A percentile compares a stretch with the other conserved stretches of the same genome.
phyloP scores from a whole-genome alignment of 129 eudicot species.

The Gnaphalium uliginosum region DNA sequence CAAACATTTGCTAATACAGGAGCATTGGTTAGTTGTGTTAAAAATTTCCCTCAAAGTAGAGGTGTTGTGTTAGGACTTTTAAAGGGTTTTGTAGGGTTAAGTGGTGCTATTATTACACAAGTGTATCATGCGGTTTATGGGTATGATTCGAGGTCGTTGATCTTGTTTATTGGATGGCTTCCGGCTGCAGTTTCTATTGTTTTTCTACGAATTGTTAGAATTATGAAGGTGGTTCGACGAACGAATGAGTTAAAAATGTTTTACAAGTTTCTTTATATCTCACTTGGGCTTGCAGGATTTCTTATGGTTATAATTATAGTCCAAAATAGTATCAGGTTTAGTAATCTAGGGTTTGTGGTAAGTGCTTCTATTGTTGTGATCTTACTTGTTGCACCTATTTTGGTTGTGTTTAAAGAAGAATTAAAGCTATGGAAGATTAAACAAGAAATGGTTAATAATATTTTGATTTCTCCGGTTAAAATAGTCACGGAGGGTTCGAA shows the following conservation, averaged over 20 bases:
- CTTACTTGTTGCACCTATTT: conserved; percentile 47
- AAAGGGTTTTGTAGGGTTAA: conserved; percentile 70
- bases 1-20: conserved; percentile 70
- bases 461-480: conserved; percentile 8
- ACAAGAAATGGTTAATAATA: background rate
- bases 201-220: conserved; percentile 46
- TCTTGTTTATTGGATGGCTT: conserved; percentile 60
- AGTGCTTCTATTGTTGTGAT: conserved; percentile 45
- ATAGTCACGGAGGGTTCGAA: conserved; percentile 26
- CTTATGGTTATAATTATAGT: conserved; percentile 52
- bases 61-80: conserved; percentile 65
- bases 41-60: conserved; percentile 65
- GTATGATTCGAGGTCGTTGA: conserved; percentile 42
- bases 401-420: conserved; percentile 49
- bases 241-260: conserved; percentile 53
- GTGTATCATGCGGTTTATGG: conserved; percentile 57
- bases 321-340: conserved; percentile 48
- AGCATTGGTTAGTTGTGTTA: conserved; percentile 67
- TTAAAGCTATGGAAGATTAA: conserved; percentile 27
- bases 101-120: conserved; percentile 72
- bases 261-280: conserved; percentile 49
- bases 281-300: conserved; percentile 73
- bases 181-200: conserved; percentile 47
- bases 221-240: conserved; percentile 41
- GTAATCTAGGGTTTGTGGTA: conserved; percentile 22